A percentile compares a stretch with the other conserved stretches of the same genome.
Conservation (phyloP, 1,284 basidiomycete genomes). For the Kwoniella shivajii region DNA sequence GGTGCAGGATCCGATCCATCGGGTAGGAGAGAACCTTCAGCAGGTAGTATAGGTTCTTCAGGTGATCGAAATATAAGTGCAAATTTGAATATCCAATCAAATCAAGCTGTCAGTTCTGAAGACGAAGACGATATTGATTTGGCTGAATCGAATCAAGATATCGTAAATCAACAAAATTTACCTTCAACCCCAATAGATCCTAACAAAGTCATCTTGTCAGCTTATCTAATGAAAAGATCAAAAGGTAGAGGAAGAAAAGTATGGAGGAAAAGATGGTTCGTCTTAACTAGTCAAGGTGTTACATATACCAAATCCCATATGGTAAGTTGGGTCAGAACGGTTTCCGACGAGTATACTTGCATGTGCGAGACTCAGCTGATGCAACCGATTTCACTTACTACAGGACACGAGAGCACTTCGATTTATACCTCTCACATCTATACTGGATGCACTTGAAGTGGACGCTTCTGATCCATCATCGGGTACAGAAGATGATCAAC, state of each 20-base stretch:
- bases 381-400: background rate
- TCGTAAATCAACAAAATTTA: background rate
- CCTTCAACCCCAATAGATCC: constrained; percentile 55
- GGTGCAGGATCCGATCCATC: background rate
- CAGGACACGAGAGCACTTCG: constrained; percentile 86
- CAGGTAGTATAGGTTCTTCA: constrained; percentile 1
- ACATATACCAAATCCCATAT: constrained; percentile 86
- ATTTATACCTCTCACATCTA: constrained; percentile 77
- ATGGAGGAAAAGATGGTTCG: constrained; percentile 95
- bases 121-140: constrained; percentile 20
- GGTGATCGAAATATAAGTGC: background rate
- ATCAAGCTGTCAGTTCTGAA: constrained; percentile 14
- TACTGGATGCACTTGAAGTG: constrained; percentile 92
- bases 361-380: no score
- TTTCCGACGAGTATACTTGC: background rate
- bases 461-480: constrained; percentile 19
- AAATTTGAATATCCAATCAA: constrained; percentile 1
- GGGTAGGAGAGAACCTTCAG: constrained; percentile 12
- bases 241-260: constrained; percentile 88
- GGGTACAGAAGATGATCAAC: constrained; percentile 41
- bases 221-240: constrained; percentile 85
- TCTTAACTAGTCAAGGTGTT: constrained; percentile 76
- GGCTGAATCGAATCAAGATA: background rate
- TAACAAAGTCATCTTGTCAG: constrained; percentile 74
- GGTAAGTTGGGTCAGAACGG: constrained; percentile 56